Conservation (phyloP, 2,329 filamentous ascomycete genomes). For the Ceratocystis huliohia region DNA sequence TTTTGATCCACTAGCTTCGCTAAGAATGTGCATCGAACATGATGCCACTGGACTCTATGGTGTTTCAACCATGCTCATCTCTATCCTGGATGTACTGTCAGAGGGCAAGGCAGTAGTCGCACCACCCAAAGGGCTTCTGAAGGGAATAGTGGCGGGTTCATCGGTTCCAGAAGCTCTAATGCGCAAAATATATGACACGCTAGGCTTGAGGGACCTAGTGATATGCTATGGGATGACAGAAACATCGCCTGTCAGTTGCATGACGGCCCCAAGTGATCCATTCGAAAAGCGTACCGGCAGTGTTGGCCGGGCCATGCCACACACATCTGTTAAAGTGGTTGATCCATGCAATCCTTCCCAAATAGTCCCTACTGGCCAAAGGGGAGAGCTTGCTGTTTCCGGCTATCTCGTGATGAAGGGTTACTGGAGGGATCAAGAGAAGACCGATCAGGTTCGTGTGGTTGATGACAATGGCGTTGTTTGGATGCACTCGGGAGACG, state of each 20-base stretch:
- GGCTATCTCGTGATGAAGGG: conserved; percentile 87
- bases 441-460: conserved; percentile 53
- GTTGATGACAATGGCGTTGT: conserved; percentile 36
- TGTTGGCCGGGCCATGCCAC: conserved; percentile 72
- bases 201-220: conserved; percentile 71
- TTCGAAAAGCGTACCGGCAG: conserved; percentile 58
- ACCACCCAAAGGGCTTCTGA: conserved; percentile 43
- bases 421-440: conserved; percentile 65
- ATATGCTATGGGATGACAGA: conserved; percentile 98
- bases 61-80: conserved; percentile 88
- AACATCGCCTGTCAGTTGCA: conserved; percentile 63
- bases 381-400: conserved; percentile 68
- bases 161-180: conserved; percentile 76
- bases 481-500: conserved; percentile 92
- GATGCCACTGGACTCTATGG: conserved; percentile 61
- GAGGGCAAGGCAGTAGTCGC: conserved; percentile 25
- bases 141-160: conserved; percentile 83
- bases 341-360: conserved; percentile 46
- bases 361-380: conserved; percentile 50
- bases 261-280: conserved; percentile 70
- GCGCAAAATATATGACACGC: conserved; percentile 54
- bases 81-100: conserved; percentile 66
- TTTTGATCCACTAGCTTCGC: conserved; percentile 65
- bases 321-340: conserved; percentile 67
- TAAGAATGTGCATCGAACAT: conserved; percentile 44